Conservation (phyloP, 192 early-diverging fungal genomes). For the Linnemannia elongata region DNA sequence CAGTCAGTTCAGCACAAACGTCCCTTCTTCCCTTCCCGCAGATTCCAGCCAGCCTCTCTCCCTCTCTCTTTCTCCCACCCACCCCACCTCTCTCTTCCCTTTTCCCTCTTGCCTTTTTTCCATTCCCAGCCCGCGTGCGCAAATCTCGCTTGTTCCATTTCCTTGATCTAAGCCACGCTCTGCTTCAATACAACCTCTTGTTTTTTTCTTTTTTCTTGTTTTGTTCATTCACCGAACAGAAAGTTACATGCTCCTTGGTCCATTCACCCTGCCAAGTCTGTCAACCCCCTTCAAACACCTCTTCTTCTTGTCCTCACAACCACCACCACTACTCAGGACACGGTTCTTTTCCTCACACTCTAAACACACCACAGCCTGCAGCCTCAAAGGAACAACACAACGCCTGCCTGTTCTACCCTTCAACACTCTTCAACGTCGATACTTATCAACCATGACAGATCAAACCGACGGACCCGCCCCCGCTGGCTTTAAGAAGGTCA, state of each 20-base stretch:
- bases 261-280: neutral
- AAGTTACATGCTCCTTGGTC: neutral
- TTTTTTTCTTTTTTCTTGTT: neutral
- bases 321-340: neutral
- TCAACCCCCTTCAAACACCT: neutral
- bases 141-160: neutral
- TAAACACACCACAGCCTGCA: neutral
- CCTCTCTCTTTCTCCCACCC: neutral
- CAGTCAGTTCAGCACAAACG: neutral
- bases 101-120: too few species aligned
- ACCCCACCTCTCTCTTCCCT: too few species aligned
- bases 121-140: neutral
- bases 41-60: neutral
- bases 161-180: neutral
- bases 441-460: constrained; percentile 33
- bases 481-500: constrained; percentile 71
- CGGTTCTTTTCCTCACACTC: neutral
- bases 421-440: neutral
- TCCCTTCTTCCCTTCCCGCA: neutral
- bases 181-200: neutral
- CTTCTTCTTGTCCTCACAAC: neutral
- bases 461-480: constrained; percentile 27
- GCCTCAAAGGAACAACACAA: neutral
- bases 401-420: neutral
- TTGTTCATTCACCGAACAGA: neutral